A percentile compares a stretch with the other conserved stretches of the same genome.
These are phyloP conservation scores for Excoecaria cochinchinensis DNA, from an alignment of 345 rosid species.

Conservation along the genomic window DNA sequence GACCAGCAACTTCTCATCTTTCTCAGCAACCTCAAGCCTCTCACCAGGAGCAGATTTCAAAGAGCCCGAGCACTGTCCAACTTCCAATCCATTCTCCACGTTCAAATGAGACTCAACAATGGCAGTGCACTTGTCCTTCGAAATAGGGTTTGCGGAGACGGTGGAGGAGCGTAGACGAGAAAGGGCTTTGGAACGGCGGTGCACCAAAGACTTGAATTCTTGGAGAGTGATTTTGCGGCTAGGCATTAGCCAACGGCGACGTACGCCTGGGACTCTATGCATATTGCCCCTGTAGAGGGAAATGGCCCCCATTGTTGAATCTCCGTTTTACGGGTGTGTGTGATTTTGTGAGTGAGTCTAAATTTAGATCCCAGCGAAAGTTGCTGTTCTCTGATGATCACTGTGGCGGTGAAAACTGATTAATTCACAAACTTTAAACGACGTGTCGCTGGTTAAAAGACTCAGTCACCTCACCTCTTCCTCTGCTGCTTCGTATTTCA, in stretches of 20 bases:
- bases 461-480: too few species aligned
- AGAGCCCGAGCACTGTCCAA: constrained; percentile 5
- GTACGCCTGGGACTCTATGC: constrained; percentile 71
- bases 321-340: neutral
- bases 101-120: too few species aligned
- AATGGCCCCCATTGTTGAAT: constrained; percentile 64
- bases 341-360: too few species aligned
- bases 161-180: constrained; percentile 41
- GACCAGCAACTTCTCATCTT: constrained; percentile 1
- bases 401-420: too few species aligned
- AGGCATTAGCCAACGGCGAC: constrained; percentile 84
- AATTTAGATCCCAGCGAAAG: too few species aligned
- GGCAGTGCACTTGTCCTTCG: neutral
- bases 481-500: too few species aligned
- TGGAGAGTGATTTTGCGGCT: constrained; percentile 49
- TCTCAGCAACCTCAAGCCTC: neutral
- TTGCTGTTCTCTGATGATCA: too few species aligned
- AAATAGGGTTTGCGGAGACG: constrained; percentile 21
- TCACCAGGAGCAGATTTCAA: neutral
- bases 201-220: constrained; percentile 62
- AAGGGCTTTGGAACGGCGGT: constrained; percentile 66
- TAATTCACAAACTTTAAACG: too few species aligned
- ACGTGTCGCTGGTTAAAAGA: too few species aligned
- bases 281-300: constrained; percentile 92
- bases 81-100: neutral